These are phyloP conservation scores for Grigorovia yakushimaensis DNA, from an alignment of 805 yeast genomes.

Conservation along the genomic window DNA sequence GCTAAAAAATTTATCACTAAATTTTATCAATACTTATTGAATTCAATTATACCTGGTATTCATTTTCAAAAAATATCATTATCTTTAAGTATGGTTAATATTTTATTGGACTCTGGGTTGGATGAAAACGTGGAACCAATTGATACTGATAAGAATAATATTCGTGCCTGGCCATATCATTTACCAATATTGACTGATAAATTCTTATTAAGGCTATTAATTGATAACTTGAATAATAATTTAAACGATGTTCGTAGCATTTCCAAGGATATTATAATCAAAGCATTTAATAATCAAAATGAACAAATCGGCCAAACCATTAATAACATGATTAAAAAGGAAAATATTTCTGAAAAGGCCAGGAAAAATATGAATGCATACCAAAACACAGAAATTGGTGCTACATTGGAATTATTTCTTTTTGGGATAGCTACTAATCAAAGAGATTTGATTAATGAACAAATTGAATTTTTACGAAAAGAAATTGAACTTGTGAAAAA, in stretches of 20 bases:
- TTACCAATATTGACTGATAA: slow-evolving; percentile 33
- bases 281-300: slow-evolving; percentile 19
- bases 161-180: slow-evolving; percentile 40
- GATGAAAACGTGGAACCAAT: slow-evolving; percentile 36
- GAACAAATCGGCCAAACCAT: background rate
- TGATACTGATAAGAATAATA: slow-evolving; percentile 34
- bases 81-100: slow-evolving; percentile 38
- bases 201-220: slow-evolving; percentile 37
- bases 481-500: slow-evolving; percentile 28
- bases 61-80: slow-evolving; percentile 46
- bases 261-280: slow-evolving; percentile 38
- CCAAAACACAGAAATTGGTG: slow-evolving; percentile 72
- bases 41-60: slow-evolving; percentile 42
- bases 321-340: slow-evolving; percentile 4
- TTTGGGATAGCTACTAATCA: slow-evolving; percentile 29
- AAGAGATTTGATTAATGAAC: slow-evolving; percentile 20
- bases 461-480: slow-evolving; percentile 30
- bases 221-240: slow-evolving; percentile 57
- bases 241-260: slow-evolving; percentile 65
- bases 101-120: slow-evolving; percentile 45
- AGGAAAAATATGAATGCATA: slow-evolving; percentile 34
- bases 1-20: slow-evolving; percentile 34
- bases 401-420: slow-evolving; percentile 50
- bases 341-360: slow-evolving; percentile 17
- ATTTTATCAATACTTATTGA: slow-evolving; percentile 30